Evolutionary conservation across 805 yeast species (phyloP).

Genomic region (Yarrowia osloensis): DNA sequence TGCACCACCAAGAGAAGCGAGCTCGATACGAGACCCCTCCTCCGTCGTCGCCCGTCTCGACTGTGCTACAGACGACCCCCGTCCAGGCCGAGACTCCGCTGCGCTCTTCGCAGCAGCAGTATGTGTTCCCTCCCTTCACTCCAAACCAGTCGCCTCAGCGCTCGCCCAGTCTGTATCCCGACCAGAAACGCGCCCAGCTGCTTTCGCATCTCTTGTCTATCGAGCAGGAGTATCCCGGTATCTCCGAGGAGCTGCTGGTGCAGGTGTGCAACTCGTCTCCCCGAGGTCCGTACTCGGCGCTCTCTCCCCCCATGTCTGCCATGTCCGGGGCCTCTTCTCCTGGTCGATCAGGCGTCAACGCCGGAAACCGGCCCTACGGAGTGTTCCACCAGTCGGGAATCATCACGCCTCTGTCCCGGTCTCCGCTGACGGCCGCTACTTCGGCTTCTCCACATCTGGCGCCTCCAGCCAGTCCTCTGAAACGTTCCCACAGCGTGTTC

Average conservation of each 20-base stretch:
- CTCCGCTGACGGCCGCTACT: background rate
- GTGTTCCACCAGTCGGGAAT: constrained; percentile 16
- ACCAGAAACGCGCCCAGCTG: constrained; percentile 9
- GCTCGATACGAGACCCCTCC: background rate
- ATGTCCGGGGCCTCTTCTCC: background rate
- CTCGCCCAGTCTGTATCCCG: background rate
- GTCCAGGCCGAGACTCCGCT: background rate
- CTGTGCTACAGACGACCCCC: background rate
- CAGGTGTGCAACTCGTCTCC: constrained; percentile 9
- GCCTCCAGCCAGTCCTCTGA: background rate
- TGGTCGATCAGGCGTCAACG: constrained; percentile 2
- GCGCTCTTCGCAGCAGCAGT: background rate
- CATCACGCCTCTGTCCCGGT: background rate
- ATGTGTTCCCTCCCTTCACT: background rate
- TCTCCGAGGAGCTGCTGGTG: constrained; percentile 5
- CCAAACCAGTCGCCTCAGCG: constrained; percentile 1
- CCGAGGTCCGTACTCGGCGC: constrained; percentile 1
- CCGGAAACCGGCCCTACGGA: constrained; percentile 12
- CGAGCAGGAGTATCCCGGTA: constrained; percentile 28
- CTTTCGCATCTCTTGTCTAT: constrained; percentile 12
- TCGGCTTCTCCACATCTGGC: background rate
- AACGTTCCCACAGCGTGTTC: background rate
- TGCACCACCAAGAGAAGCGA: background rate
- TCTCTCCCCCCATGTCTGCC: constrained; percentile 5
- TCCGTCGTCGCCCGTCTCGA: background rate